phyloP scores from a whole-genome alignment of 345 rosid species.

The Eucalyptus lansdowneana region DNA sequence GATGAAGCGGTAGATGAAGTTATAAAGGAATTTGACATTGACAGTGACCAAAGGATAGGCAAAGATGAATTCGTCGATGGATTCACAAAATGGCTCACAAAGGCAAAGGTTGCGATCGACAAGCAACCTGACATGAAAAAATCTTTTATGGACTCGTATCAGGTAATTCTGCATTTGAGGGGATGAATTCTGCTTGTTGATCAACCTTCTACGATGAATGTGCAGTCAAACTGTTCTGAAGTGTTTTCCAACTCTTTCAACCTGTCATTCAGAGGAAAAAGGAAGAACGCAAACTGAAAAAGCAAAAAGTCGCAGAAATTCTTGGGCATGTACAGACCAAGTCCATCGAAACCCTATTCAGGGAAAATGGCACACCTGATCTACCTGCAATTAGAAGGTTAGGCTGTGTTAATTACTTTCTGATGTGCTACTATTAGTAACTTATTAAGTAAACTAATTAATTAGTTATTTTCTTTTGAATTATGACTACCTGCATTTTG shows the following conservation, averaged over 20 bases:
- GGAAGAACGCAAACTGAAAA: constrained; percentile 7
- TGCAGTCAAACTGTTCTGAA: background rate
- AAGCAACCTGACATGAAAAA: background rate
- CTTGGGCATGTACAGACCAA: background rate
- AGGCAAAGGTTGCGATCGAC: constrained; percentile 1
- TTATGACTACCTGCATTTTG: background rate
- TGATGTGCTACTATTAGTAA: background rate
- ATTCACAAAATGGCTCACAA: constrained; percentile 12
- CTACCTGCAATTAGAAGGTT: constrained; percentile 3
- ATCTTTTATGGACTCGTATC: background rate
- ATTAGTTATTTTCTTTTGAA: background rate
- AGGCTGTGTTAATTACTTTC: background rate
- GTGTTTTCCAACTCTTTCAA: constrained; percentile 1
- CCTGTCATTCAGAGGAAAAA: constrained; percentile 17
- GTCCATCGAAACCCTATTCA: constrained; percentile 2
- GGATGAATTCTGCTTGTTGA: background rate
- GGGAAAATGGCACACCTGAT: constrained; percentile 13
- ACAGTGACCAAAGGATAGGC: constrained; percentile 3
- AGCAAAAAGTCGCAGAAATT: constrained; percentile 5
- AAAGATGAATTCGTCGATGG: constrained; percentile 12
- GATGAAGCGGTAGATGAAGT: constrained; percentile 11
- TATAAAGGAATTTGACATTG: constrained; percentile 15
- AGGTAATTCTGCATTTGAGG: background rate
- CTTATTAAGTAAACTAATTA: background rate
- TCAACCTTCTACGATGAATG: background rate